These are phyloP conservation scores for Tetraselmis striata DNA, from an alignment of 139 green algal species.

Conservation along the genomic window DNA sequence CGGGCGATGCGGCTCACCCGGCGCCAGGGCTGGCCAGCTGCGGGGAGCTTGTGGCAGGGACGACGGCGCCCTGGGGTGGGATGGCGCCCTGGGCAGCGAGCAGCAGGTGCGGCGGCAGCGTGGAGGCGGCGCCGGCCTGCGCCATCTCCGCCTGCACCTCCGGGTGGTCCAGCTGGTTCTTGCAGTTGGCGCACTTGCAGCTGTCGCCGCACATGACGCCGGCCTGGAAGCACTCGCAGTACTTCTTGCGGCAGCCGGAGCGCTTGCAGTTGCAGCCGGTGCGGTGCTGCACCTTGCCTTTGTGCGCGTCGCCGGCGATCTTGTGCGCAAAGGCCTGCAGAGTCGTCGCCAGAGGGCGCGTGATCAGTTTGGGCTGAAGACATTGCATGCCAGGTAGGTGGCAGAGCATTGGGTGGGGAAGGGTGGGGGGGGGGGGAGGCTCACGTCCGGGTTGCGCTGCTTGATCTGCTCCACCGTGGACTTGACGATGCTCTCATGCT, in stretches of 20 bases:
- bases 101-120: too few species aligned
- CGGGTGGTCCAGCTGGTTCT: conserved; percentile 42
- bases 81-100: too few species aligned
- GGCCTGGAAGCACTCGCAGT: conserved; percentile 97
- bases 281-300: conserved; percentile 41
- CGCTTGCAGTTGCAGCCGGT: conserved; percentile 81
- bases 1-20: too few species aligned
- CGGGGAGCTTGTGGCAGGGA: too few species aligned
- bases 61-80: too few species aligned
- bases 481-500: conserved; percentile 22
- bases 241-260: conserved; percentile 92
- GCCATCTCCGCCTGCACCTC: neutral
- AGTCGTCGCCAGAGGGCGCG: too few species aligned
- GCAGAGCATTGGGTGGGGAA: too few species aligned
- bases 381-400: too few species aligned
- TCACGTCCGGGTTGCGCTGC: conserved; percentile 25
- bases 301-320: conserved; percentile 18
- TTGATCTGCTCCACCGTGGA: conserved; percentile 33
- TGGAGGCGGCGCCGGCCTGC: too few species aligned
- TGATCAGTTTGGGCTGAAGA: too few species aligned
- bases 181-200: conserved; percentile 80
- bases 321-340: conserved; percentile 38
- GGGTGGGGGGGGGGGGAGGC: too few species aligned
- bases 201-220: conserved; percentile 72
- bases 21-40: too few species aligned